Evolutionary conservation across 2,329 filamentous ascomycete genomes (phyloP).

Genomic region (Cladosporium sp.): DNA sequence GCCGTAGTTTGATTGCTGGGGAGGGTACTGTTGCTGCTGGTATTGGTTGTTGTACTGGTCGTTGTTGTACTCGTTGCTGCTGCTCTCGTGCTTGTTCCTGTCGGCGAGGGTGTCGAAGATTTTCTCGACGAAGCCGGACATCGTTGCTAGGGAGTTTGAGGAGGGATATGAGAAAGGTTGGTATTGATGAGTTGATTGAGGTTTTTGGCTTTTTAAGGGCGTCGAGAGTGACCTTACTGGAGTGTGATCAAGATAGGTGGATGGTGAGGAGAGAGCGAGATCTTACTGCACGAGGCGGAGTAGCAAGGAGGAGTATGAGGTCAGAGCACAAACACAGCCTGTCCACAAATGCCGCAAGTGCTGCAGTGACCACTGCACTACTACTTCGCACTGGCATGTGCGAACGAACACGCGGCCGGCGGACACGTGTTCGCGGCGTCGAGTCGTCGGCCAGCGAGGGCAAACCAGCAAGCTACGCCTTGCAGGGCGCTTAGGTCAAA

Average conservation of each 20-base stretch:
- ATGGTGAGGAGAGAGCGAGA: background rate
- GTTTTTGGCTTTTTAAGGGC: background rate
- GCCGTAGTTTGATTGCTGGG: slow-evolving; percentile 1
- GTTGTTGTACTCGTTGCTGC: background rate
- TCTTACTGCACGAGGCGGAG: too few species aligned
- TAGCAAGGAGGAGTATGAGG: too few species aligned
- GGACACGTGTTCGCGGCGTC: background rate
- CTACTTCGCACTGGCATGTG: background rate
- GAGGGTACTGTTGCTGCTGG: background rate
- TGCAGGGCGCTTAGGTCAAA: background rate
- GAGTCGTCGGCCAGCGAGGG: background rate
- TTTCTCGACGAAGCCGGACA: slow-evolving; percentile 25
- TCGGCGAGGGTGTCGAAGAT: slow-evolving; percentile 24
- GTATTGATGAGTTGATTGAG: background rate
- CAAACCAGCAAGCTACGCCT: background rate
- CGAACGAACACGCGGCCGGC: slow-evolving; percentile 7
- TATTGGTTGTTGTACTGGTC: background rate
- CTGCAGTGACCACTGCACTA: background rate
- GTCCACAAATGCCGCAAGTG: background rate
- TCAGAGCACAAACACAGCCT: background rate
- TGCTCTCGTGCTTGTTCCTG: slow-evolving; percentile 2
- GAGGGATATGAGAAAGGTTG: background rate
- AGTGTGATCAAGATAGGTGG: background rate
- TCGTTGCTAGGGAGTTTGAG: slow-evolving; percentile 3
- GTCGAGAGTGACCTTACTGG: background rate